Evolutionary conservation across 2,329 filamentous ascomycete genomes (phyloP).

Genomic region (Penicillium sp.): DNA sequence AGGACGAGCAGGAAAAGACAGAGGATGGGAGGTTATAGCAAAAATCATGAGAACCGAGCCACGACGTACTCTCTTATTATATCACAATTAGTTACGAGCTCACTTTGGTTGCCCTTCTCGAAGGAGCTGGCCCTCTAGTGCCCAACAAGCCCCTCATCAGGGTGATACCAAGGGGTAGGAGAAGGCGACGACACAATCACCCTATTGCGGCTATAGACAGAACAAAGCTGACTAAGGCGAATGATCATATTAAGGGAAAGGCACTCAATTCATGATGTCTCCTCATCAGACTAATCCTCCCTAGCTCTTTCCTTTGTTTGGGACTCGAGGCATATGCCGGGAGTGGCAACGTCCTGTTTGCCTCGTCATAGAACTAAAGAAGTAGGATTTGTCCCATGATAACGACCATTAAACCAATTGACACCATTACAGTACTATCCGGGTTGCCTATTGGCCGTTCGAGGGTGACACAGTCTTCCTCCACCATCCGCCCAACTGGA

Average conservation of each 20-base stretch:
- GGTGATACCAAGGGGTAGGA: constrained; percentile 25
- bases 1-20: constrained; percentile 13
- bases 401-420: constrained; percentile 23
- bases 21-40: constrained; percentile 5
- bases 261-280: constrained; percentile 9
- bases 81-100: constrained; percentile 16
- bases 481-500: constrained; percentile 28
- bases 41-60: not conserved
- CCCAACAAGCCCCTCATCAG: constrained; percentile 22
- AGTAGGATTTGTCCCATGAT: constrained; percentile 29
- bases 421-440: constrained; percentile 12
- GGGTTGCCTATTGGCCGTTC: constrained; percentile 22
- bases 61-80: constrained; percentile 23
- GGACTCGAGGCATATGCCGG: constrained; percentile 14
- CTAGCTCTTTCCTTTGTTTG: not conserved
- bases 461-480: constrained; percentile 31
- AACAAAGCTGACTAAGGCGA: constrained; percentile 22
- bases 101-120: constrained; percentile 14
- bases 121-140: constrained; percentile 25
- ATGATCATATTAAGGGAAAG: constrained; percentile 24
- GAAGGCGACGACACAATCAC: constrained; percentile 20
- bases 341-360: constrained; percentile 25
- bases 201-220: constrained; percentile 19
- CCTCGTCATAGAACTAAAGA: constrained; percentile 11
- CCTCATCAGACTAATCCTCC: not conserved